Conservation (phyloP, 495 filamentous ascomycete species). For the Penicillium verhagenii region DNA sequence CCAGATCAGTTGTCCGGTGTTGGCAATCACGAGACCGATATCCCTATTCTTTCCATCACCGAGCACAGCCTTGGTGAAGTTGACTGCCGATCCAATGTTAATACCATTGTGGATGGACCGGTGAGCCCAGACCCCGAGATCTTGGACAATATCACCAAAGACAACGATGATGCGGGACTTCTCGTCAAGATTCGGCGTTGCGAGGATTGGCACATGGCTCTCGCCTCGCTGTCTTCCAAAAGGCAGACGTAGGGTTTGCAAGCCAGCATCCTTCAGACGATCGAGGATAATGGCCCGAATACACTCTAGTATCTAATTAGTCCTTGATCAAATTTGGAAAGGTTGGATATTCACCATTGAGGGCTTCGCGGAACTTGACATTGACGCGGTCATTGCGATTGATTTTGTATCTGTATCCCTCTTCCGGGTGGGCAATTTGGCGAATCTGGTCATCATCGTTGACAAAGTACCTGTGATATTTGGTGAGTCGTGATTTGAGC, state of each 20-base stretch:
- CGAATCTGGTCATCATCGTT: conserved; percentile 71
- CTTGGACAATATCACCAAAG: conserved; percentile 66
- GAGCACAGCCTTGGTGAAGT: conserved; percentile 55
- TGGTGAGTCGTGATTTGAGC: background rate
- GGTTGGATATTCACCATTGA: conserved; percentile 54
- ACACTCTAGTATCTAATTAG: conserved; percentile 48
- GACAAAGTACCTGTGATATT: conserved; percentile 60
- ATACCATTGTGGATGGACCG: conserved; percentile 61
- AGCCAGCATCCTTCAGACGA: conserved; percentile 58
- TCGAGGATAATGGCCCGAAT: conserved; percentile 56
- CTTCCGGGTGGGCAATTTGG: conserved; percentile 59
- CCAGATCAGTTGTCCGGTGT: conserved; percentile 70
- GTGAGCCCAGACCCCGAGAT: conserved; percentile 73
- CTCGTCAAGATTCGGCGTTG: conserved; percentile 53
- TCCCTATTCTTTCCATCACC: conserved; percentile 1
- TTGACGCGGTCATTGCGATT: conserved; percentile 71
- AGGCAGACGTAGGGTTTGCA: conserved; percentile 59
- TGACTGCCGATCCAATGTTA: conserved; percentile 62
- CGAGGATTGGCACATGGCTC: conserved; percentile 68
- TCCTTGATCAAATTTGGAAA: background rate
- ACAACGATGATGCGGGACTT: conserved; percentile 69
- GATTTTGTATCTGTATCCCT: conserved; percentile 71
- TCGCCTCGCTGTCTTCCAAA: conserved; percentile 39
- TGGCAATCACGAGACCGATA: conserved; percentile 62
- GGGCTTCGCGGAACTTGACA: conserved; percentile 62